These are phyloP conservation scores for Sicyos edulis DNA, from an alignment of 306 rosid species.

Conservation along the genomic window DNA sequence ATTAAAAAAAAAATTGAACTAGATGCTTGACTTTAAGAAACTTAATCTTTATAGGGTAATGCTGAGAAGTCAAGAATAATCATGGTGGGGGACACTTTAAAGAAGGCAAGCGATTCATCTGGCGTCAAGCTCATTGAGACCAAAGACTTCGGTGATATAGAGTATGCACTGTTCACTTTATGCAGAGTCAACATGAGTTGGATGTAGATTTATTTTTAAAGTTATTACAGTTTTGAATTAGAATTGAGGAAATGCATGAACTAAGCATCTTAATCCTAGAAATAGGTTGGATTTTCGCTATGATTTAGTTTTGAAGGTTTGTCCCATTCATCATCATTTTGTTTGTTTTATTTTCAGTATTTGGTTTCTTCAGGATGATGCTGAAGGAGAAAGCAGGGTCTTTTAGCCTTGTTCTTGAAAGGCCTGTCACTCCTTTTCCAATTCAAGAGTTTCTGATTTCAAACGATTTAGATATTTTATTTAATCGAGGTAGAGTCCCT, in stretches of 20 bases:
- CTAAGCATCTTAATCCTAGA: neutral
- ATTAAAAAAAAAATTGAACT: too few species aligned
- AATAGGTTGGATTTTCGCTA: neutral
- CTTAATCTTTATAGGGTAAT: conserved; percentile 46
- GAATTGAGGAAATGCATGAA: neutral
- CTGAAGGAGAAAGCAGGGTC: conserved; percentile 49
- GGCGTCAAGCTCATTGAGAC: conserved; percentile 47
- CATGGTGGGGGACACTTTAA: conserved; percentile 92
- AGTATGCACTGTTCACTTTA: conserved; percentile 34
- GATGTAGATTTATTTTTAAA: neutral
- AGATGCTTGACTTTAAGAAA: neutral
- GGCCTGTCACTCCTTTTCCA: conserved; percentile 46
- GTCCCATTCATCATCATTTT: conserved; percentile 48
- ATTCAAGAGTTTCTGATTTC: conserved; percentile 43
- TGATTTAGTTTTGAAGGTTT: conserved; percentile 25
- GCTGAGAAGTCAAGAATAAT: conserved; percentile 87
- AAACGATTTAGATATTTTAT: conserved; percentile 54
- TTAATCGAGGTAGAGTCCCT: conserved; percentile 79
- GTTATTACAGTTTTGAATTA: neutral
- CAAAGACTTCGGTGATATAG: conserved; percentile 50
- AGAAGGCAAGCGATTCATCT: conserved; percentile 65
- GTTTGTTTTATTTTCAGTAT: conserved; percentile 55
- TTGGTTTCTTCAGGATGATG: conserved; percentile 64
- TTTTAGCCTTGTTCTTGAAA: conserved; percentile 48
- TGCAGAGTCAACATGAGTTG: neutral